Percentiles rank a stretch among this genome's conserved stretches.
Evolutionary conservation across 345 rosid genomes (phyloP).

Genomic region (Viola odorata): DNA sequence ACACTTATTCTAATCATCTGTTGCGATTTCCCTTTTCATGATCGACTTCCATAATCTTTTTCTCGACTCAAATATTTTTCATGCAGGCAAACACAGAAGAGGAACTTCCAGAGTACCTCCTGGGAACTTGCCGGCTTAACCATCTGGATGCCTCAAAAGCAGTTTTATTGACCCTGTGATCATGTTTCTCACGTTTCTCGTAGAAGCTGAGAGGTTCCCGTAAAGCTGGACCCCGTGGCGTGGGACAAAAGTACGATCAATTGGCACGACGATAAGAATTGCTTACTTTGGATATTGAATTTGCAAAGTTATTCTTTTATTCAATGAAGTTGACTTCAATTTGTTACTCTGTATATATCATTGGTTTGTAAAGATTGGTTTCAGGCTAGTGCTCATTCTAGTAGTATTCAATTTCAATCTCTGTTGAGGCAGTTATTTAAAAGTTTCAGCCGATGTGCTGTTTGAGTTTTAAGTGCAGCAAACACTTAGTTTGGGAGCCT

Average conservation of each 20-base stretch:
- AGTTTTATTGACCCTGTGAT: constrained; percentile 37
- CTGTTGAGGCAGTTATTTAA: neutral
- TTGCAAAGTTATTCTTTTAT: constrained; percentile 25
- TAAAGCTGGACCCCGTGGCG: neutral
- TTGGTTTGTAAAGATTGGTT: constrained; percentile 20
- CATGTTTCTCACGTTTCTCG: neutral
- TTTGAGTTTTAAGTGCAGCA: neutral
- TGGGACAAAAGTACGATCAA: neutral
- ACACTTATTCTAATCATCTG: neutral
- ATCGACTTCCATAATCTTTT: too few species aligned
- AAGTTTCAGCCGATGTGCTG: neutral
- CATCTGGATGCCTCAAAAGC: constrained; percentile 76
- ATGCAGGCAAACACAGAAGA: constrained; percentile 76
- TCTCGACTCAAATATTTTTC: neutral
- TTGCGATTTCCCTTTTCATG: neutral
- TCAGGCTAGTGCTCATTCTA: constrained; percentile 5
- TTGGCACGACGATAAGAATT: neutral
- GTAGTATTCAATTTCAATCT: neutral
- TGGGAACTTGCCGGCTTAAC: constrained; percentile 85
- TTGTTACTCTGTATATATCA: constrained; percentile 10
- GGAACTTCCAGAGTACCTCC: constrained; percentile 88
- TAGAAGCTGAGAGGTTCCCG: neutral
- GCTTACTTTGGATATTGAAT: neutral
- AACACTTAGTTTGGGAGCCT: too few species aligned
- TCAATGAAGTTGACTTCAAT: constrained; percentile 20